Base-by-base conservation (phyloP, 345 rosid species). In the Angophora floribunda region DNA sequence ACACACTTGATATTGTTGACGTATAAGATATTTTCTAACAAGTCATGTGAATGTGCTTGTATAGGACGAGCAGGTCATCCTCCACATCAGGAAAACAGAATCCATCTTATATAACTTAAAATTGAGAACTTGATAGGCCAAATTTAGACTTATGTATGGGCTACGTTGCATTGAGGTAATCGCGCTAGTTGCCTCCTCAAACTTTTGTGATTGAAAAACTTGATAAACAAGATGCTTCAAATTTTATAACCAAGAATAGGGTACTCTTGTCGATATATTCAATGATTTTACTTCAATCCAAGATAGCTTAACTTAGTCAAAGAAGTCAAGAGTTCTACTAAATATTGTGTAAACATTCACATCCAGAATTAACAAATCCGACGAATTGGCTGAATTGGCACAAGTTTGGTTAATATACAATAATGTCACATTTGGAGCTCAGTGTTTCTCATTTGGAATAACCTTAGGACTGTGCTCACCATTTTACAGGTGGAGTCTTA, bases 311-410 rank as follows among this genome's bases (percentile, higher is more conserved):
- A 26, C 65, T 1, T 59, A 59, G 65, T 59, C 1, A 3, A 59
- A 59, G n/a, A 59, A 59, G n/a, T 59, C 65, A 59, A 59, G n/a
- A 59, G 30, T 59, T 59, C 13, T 26, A 11, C 65, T 24, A 59
- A 59, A 59, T 59, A 59, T 26, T 14, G 24, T 59, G 65, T 59
- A 50, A 50, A 50, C 51, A 50, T 59, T 26, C 65, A 59, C 10
- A 59, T 10, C 0, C 0, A 0, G 65, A 59, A 59, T 26, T 2
- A 59, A 26, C 65, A 59, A 59, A 59, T 59, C 65, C 28, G 24
- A 28, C 3, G 0, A 59, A 59, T 59, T 59, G 65, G 30, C 30
- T 59, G 6, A 59, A 0, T 0, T 0, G 0, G 15, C 11, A 26
- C 30, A 59, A 59, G 65, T 59, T 59, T 59, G 14, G 30, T 26